A percentile compares a stretch with the other conserved stretches of the same genome.
Conservation (phyloP, 2,329 filamentous ascomycete genomes). For the Colletotrichum musae region DNA sequence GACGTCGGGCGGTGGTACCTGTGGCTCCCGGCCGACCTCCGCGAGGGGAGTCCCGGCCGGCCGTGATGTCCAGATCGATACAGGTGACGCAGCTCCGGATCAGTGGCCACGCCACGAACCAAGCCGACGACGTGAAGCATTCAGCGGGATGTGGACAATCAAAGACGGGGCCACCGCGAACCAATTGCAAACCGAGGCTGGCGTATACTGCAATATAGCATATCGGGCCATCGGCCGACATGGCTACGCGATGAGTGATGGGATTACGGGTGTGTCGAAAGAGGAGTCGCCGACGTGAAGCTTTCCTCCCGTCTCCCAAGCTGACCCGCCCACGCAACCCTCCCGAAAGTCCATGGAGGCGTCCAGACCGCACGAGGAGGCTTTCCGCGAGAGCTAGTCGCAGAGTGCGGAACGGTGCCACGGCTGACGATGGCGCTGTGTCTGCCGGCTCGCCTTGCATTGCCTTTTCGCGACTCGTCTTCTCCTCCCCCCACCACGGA, state of each 20-base stretch:
- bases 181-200: background rate
- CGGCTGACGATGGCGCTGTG: conserved; percentile 7
- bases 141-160: conserved; percentile 33
- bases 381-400: background rate
- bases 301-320: conserved; percentile 22
- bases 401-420: conserved; percentile 24
- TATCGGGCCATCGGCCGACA: no score
- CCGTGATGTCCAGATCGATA: conserved; percentile 29
- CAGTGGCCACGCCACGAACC: conserved; percentile 4
- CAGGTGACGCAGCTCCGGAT: conserved; percentile 28
- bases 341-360: conserved; percentile 23
- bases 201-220: no score
- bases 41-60: conserved; percentile 34
- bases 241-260: conserved; percentile 19
- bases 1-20: conserved; percentile 2
- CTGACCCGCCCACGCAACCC: conserved; percentile 34
- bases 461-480: conserved; percentile 32
- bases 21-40: conserved; percentile 2
- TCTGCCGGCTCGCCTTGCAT: conserved; percentile 8
- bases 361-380: conserved; percentile 22
- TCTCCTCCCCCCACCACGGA: conserved; percentile 13
- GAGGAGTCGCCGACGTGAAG: conserved; percentile 18
- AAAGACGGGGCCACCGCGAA: background rate
- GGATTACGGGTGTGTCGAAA: background rate
- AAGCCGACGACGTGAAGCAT: conserved; percentile 2